Percentiles rank a stretch among this genome's conserved stretches.
Conservation (phyloP, 106 monocot genomes). For the Allium fistulosum region DNA sequence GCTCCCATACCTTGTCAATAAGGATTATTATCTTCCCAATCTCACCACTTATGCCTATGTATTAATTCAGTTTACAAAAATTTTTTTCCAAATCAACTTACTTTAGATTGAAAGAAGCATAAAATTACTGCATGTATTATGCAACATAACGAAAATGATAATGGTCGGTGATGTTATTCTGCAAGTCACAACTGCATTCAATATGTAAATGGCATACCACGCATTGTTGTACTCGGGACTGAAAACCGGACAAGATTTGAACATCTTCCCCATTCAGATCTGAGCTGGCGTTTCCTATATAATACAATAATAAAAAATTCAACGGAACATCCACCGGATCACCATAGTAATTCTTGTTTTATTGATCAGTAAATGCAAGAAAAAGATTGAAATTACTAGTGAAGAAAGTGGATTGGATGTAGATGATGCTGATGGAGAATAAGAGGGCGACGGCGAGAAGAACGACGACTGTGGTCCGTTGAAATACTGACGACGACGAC, state of each 20-base stretch:
- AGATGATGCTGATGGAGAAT: conserved; percentile 56
- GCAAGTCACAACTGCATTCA: too few relatives aligned
- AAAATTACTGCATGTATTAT: background rate
- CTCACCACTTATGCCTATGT: background rate
- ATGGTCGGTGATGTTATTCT: too few relatives aligned
- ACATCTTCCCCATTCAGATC: conserved; percentile 35
- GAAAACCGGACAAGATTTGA: conserved; percentile 56
- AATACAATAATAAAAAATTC: background rate
- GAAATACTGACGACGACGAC: conserved; percentile 4
- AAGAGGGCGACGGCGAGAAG: conserved; percentile 57
- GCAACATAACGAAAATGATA: background rate
- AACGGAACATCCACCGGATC: too few relatives aligned
- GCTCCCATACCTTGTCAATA: too few relatives aligned
- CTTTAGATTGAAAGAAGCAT: background rate
- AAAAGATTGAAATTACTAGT: conserved; percentile 3
- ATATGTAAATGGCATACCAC: conserved; percentile 40
- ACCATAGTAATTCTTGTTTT: background rate
- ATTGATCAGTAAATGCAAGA: background rate
- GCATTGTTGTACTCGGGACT: conserved; percentile 78
- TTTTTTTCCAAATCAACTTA: background rate
- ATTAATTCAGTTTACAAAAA: background rate
- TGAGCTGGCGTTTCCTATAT: conserved; percentile 16
- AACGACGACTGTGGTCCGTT: conserved; percentile 35
- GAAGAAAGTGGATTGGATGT: conserved; percentile 78
- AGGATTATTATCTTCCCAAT: background rate